Conservation (phyloP, 768 basidiomycete genomes). For the Leccinum fibrillosum region DNA sequence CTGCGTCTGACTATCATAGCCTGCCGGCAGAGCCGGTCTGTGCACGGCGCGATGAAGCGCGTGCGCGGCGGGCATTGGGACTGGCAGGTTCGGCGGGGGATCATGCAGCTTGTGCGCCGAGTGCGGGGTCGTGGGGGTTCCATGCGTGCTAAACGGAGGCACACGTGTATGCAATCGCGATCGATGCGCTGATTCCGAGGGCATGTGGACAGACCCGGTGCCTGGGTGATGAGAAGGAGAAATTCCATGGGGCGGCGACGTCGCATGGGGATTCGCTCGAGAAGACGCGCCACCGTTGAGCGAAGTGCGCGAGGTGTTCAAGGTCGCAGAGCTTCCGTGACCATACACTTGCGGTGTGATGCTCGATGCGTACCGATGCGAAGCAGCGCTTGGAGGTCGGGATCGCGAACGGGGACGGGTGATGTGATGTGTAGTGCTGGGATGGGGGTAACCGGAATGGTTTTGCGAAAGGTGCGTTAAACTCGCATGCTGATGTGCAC, state of each 20-base stretch:
- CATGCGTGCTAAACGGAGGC: not conserved
- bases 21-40: conserved; percentile 22
- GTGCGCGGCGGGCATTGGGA: conserved; percentile 8
- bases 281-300: conserved; percentile 13
- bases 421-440: conserved; percentile 17
- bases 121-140: not conserved
- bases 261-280: conserved; percentile 8
- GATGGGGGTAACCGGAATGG: conserved; percentile 7
- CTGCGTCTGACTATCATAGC: conserved; percentile 23
- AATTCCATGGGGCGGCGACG: conserved; percentile 10
- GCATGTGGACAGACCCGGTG: not conserved
- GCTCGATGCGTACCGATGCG: conserved; percentile 29
- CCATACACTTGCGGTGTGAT: conserved; percentile 24
- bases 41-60: conserved; percentile 19
- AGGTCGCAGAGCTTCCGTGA: conserved; percentile 22
- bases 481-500: conserved; percentile 11
- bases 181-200: conserved; percentile 13
- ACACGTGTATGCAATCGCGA: conserved; percentile 19
- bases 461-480: conserved; percentile 12
- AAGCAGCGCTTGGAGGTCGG: conserved; percentile 29
- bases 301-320: conserved; percentile 22
- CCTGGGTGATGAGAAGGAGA: conserved; percentile 6
- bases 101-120: conserved; percentile 1
- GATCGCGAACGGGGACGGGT: conserved; percentile 23
- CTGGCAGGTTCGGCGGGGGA: not conserved